Conservation (phyloP, 495 filamentous ascomycete species). For the Monascus purpureus region DNA sequence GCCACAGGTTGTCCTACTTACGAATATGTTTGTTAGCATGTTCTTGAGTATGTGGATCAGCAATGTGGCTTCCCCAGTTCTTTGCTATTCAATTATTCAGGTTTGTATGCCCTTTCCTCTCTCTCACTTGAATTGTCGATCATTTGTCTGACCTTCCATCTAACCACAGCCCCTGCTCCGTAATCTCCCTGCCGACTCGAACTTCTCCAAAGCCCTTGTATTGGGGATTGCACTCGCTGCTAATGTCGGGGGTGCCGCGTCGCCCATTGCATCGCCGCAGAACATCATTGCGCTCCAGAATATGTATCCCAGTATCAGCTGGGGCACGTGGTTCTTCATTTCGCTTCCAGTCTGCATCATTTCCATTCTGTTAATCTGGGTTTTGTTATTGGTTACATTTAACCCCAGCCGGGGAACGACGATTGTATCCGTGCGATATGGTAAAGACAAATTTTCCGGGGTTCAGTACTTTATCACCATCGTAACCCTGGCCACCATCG, state of each 20-base stretch:
- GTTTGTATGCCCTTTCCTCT: too few species aligned
- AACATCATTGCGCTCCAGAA: conserved; percentile 94
- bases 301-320: conserved; percentile 80
- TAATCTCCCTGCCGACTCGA: conserved; percentile 76
- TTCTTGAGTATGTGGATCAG: conserved; percentile 98
- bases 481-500: conserved; percentile 77
- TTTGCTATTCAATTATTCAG: conserved; percentile 95
- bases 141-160: conserved; percentile 4
- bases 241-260: conserved; percentile 92
- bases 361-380: conserved; percentile 80
- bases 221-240: conserved; percentile 91
- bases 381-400: conserved; percentile 73
- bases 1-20: conserved; percentile 74
- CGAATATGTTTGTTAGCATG: conserved; percentile 97
- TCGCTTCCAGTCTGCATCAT: conserved; percentile 85
- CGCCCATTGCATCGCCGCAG: conserved; percentile 91
- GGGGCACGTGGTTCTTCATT: conserved; percentile 95
- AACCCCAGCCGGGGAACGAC: conserved; percentile 68
- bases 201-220: conserved; percentile 89
- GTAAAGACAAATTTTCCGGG: conserved; percentile 78
- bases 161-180: conserved; percentile 75
- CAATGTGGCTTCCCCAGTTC: conserved; percentile 94
- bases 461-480: conserved; percentile 84
- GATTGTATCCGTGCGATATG: conserved; percentile 81
- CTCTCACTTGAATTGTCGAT: neutral